phyloP scores from a whole-genome alignment of 108 stramenopile species.

The Aurantiochytrium sp. region DNA sequence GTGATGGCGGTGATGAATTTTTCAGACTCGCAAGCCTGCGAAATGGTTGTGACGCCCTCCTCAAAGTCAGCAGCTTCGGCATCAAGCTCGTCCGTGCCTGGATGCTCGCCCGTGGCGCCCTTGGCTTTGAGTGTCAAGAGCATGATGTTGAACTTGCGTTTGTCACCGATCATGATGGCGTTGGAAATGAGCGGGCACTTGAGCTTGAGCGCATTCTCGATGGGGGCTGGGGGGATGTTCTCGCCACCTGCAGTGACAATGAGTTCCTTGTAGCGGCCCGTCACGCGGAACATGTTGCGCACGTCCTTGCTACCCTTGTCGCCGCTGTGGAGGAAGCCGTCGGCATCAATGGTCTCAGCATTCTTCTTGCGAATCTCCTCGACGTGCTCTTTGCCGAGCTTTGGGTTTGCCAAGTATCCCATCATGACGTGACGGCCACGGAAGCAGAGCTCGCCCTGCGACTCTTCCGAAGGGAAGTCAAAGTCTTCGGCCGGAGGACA shows the following conservation, averaged over 20 bases:
- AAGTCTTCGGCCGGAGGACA: neutral
- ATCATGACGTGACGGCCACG: conserved; percentile 65
- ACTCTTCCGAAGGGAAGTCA: neutral
- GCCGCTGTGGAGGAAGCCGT: conserved; percentile 60
- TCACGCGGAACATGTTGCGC: conserved; percentile 26
- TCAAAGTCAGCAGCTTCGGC: neutral
- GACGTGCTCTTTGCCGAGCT: neutral
- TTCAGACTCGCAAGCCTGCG: neutral
- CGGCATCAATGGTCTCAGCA: conserved; percentile 49
- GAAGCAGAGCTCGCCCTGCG: conserved; percentile 51
- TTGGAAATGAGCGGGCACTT: conserved; percentile 37
- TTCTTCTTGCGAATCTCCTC: conserved; percentile 51
- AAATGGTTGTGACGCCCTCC: neutral
- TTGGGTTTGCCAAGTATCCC: conserved; percentile 55
- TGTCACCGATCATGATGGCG: conserved; percentile 51
- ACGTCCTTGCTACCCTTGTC: conserved; percentile 35
- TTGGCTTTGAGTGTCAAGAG: conserved; percentile 36
- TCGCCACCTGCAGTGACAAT: conserved; percentile 54
- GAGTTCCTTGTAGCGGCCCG: conserved; percentile 38
- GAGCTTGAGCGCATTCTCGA: conserved; percentile 48
- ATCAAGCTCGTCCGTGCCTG: neutral
- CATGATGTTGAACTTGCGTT: conserved; percentile 44
- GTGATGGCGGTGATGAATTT: neutral
- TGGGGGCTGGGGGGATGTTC: conserved; percentile 47
- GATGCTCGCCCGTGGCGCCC: conserved; percentile 3